These are phyloP conservation scores for Cercophora scortea DNA, from an alignment of 495 filamentous ascomycete genomes.

Conservation along the genomic window DNA sequence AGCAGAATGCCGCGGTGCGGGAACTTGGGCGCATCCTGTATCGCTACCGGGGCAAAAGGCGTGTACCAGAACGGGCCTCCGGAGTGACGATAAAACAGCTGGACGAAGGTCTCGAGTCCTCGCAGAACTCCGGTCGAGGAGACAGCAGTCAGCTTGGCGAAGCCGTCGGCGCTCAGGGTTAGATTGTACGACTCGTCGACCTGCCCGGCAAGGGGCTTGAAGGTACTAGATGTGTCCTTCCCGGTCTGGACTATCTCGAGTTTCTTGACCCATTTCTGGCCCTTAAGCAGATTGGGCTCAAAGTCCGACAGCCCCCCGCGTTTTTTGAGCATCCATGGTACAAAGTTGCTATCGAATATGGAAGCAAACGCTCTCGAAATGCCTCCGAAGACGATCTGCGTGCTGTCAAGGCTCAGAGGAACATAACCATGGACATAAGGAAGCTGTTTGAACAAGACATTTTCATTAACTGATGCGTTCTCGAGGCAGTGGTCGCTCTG, in stretches of 20 bases:
- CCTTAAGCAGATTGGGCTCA: slow-evolving; percentile 46
- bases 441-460: slow-evolving; percentile 28
- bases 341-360: slow-evolving; percentile 54
- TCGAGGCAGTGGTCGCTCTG: slow-evolving; percentile 4
- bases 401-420: slow-evolving; percentile 30
- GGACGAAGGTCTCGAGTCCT: slow-evolving; percentile 61
- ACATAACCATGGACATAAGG: slow-evolving; percentile 33
- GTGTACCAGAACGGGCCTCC: slow-evolving; percentile 51
- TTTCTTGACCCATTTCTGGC: slow-evolving; percentile 41
- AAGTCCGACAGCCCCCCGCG: slow-evolving; percentile 43
- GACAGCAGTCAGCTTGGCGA: slow-evolving; percentile 50
- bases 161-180: slow-evolving; percentile 42
- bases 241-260: slow-evolving; percentile 53
- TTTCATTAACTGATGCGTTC: slow-evolving; percentile 11
- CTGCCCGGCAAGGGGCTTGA: slow-evolving; percentile 51
- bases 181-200: slow-evolving; percentile 70
- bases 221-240: slow-evolving; percentile 43
- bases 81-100: slow-evolving; percentile 68
- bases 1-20: slow-evolving; percentile 67
- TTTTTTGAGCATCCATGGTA: slow-evolving; percentile 70
- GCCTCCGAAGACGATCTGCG: slow-evolving; percentile 42
- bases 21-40: slow-evolving; percentile 60
- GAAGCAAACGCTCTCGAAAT: slow-evolving; percentile 36
- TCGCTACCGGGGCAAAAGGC: slow-evolving; percentile 53
- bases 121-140: slow-evolving; percentile 60